Evolutionary conservation across 345 rosid genomes (phyloP), one percentile per base, ranked within the genome.

Genomic region (Reutealis trisperma): DNA sequence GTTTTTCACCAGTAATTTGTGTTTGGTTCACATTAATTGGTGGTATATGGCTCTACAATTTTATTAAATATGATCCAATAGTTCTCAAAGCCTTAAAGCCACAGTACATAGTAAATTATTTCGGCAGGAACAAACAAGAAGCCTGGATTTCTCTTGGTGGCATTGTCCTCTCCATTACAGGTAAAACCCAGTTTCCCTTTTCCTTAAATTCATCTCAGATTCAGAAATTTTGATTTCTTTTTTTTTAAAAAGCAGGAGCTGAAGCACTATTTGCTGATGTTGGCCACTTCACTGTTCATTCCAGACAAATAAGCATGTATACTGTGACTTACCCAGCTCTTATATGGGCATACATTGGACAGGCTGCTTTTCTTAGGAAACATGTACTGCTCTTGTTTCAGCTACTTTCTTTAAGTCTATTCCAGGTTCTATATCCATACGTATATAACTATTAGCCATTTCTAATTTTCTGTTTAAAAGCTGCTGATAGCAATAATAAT

Each of bases 361-460:
- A 86, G 59, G 83, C 88, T 11, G 79, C 91, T 27, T 84, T 74
- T 73, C 88, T 88, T 27, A 77, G 82, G 47, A 83, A 80, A 70
- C 79, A 86, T 77, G n/a, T n/a, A 71, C 34, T 1, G 42, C 66
- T 25, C 63, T 65, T 8, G 88, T 86, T 10, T 8, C 58, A 0
- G 79, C 83, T 8, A 63, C 85, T 0, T 86, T 86, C 74, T 86
- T n/a, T 63, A 47, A 81, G 71, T 78, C 89, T 0, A 58, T 77
- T 9, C 90, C 85, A 73, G 81, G 90, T 86, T 60, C 10, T 32
- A 12, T 11, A 10, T 24, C 32, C 27, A 52, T 8, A 10, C 13
- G 30, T 27, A 27, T 0, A 27, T 0, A 27, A 27, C 1, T 27
- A 27, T 27, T 27, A 27, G 30, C 30, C 30, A 27, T 27, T 27